Evolutionary conservation across 2,329 filamentous ascomycete species (phyloP).

Genomic region (Blastomyces silverae): DNA sequence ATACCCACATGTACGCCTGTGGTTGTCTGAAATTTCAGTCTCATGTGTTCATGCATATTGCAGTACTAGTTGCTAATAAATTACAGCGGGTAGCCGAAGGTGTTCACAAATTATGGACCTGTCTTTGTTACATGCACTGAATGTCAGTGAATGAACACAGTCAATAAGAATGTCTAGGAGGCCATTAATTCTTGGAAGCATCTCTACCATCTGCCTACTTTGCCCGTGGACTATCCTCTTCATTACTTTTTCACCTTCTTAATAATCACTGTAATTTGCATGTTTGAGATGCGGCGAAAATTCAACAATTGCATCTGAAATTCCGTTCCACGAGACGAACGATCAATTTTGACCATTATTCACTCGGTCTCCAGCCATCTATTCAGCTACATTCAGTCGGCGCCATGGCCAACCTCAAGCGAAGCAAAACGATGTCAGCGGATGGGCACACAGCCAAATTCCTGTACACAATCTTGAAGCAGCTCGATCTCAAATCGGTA

Average conservation of each 20-base stretch:
- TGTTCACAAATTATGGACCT: not conserved
- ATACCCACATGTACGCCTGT: not conserved
- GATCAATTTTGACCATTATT: not conserved
- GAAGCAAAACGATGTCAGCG: slow-evolving; percentile 41
- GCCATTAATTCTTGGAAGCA: not conserved
- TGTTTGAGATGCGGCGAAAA: not conserved
- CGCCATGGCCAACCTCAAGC: slow-evolving; percentile 34
- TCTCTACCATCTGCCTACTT: not conserved
- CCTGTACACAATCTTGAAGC: slow-evolving; percentile 51
- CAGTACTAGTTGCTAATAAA: not conserved
- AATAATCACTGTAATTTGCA: not conserved
- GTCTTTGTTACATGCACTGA: not conserved
- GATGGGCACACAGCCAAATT: slow-evolving; percentile 48
- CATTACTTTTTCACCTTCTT: not conserved
- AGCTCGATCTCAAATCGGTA: slow-evolving; percentile 49
- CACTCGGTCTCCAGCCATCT: not conserved
- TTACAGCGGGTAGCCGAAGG: slow-evolving; percentile 4
- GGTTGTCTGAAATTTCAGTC: slow-evolving; percentile 3
- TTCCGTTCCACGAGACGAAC: not conserved
- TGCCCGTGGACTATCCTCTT: no score
- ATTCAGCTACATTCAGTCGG: slow-evolving; percentile 17
- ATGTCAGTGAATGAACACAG: not conserved
- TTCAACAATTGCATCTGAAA: not conserved
- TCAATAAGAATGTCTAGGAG: not conserved
- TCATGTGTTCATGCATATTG: not conserved